These are phyloP conservation scores for Wallacemonas collosoma DNA, from an alignment of 208 protist genomes.

Conservation along the genomic window DNA sequence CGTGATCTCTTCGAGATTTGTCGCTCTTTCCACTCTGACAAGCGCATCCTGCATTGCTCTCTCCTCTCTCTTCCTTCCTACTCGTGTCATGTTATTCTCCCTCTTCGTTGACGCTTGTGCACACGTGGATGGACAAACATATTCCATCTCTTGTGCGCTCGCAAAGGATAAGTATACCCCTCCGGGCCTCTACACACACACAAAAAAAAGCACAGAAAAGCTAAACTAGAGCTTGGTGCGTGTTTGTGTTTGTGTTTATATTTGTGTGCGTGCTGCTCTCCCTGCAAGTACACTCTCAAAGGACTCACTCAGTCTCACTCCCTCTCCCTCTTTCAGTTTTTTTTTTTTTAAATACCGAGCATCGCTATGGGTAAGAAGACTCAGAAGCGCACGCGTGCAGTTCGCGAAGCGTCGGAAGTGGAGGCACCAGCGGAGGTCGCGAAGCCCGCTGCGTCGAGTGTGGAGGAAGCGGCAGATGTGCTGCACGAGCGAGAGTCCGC, in stretches of 20 bases:
- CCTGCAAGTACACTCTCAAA: too few relatives aligned
- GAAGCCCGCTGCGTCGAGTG: neutral
- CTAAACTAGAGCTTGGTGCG: too few relatives aligned
- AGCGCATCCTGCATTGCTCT: neutral
- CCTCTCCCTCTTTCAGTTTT: constrained; percentile 5
- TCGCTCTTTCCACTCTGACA: neutral
- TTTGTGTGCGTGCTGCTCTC: too few relatives aligned
- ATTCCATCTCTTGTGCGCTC: too few relatives aligned
- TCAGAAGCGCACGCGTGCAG: constrained; percentile 32
- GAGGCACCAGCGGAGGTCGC: neutral
- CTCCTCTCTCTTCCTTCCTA: neutral
- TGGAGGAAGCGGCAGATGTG: constrained; percentile 20
- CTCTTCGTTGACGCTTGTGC: neutral
- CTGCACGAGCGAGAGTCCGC: constrained; percentile 24
- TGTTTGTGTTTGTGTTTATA: too few relatives aligned
- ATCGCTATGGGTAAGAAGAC: constrained; percentile 16
- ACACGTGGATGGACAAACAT: too few relatives aligned
- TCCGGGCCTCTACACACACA: too few relatives aligned
- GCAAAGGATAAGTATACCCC: too few relatives aligned
- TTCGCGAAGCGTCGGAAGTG: constrained; percentile 6
- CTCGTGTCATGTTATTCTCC: constrained; percentile 2
- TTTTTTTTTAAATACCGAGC: constrained; percentile 9
- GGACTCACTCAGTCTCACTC: neutral
- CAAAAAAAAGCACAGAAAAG: too few relatives aligned
- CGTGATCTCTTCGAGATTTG: too few relatives aligned